A percentile compares a stretch with the other conserved stretches of the same genome.
Conservation (phyloP, 106 monocot genomes). For the Xerophyta viscosa region DNA sequence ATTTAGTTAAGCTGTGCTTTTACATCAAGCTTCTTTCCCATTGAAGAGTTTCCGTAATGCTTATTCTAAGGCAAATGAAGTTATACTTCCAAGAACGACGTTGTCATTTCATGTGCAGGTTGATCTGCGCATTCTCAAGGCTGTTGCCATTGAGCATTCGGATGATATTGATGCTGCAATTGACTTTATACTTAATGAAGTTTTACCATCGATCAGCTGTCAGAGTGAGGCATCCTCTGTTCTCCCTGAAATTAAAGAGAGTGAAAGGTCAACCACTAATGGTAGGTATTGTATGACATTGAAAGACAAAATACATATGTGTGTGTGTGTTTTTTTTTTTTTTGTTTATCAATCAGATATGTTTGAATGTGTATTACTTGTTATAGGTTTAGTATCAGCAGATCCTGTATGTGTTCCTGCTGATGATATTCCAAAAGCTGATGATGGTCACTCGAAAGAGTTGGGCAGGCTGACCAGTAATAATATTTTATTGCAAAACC, state of each 20-base stretch:
- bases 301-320: constrained; percentile 13
- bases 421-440: background rate
- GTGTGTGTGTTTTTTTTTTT: background rate
- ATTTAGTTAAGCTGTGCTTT: no score
- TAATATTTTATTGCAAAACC: background rate
- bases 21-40: no score
- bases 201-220: constrained; percentile 17
- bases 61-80: background rate
- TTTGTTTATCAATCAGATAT: background rate
- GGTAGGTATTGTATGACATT: no score
- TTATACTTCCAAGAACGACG: no score
- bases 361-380: background rate
- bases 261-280: no score
- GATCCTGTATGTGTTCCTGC: background rate
- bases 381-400: background rate
- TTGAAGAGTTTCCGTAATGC: no score
- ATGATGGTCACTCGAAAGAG: background rate
- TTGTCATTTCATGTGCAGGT: constrained; percentile 23
- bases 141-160: constrained; percentile 43
- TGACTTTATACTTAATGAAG: constrained; percentile 45
- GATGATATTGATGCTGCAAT: constrained; percentile 45
- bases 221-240: background rate
- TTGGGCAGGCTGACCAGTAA: background rate
- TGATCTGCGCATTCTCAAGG: constrained; percentile 44
- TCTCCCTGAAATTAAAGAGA: no score